These are phyloP conservation scores for Conidiobolus incongruus DNA, from an alignment of 371 early-diverging fungal genomes.

Conservation along the genomic window DNA sequence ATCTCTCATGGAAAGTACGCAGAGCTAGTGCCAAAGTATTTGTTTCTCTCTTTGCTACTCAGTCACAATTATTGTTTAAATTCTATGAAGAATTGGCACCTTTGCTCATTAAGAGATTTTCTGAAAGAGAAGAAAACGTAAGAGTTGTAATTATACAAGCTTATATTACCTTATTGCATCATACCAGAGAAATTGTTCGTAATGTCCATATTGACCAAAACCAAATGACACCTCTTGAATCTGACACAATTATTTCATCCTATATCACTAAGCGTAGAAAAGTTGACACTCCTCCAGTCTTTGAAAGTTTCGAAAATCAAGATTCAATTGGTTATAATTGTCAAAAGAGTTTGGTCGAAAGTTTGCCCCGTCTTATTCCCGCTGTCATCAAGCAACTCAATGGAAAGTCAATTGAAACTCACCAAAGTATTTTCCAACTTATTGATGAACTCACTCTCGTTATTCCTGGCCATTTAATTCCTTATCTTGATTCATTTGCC, in stretches of 20 bases:
- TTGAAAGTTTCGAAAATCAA: no score
- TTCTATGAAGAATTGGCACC: slow-evolving; percentile 45
- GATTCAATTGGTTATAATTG: no score
- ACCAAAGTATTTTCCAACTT: slow-evolving; percentile 49
- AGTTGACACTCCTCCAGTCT: slow-evolving; percentile 16
- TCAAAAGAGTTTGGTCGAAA: slow-evolving; percentile 11
- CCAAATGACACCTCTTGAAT: no score
- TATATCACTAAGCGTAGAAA: slow-evolving; percentile 9
- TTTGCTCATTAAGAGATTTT: slow-evolving; percentile 52
- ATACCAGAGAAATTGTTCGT: no score
- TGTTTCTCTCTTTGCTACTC: slow-evolving; percentile 26
- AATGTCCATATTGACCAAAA: no score
- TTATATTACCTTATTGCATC: slow-evolving; percentile 43
- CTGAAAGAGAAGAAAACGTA: slow-evolving; percentile 81
- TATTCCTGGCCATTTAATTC: no score
- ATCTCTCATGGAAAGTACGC: slow-evolving; percentile 83
- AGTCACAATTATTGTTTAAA: slow-evolving; percentile 41
- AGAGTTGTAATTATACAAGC: slow-evolving; percentile 62
- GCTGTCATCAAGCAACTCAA: slow-evolving; percentile 40
- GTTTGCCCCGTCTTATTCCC: slow-evolving; percentile 37
- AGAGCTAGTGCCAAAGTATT: slow-evolving; percentile 63
- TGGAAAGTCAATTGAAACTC: slow-evolving; percentile 47
- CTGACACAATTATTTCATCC: no score
- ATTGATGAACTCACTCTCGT: slow-evolving; percentile 45
- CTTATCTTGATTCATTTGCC: no score